Base-by-base conservation (phyloP, 495 filamentous ascomycete species). In the Penicillium angulare region DNA sequence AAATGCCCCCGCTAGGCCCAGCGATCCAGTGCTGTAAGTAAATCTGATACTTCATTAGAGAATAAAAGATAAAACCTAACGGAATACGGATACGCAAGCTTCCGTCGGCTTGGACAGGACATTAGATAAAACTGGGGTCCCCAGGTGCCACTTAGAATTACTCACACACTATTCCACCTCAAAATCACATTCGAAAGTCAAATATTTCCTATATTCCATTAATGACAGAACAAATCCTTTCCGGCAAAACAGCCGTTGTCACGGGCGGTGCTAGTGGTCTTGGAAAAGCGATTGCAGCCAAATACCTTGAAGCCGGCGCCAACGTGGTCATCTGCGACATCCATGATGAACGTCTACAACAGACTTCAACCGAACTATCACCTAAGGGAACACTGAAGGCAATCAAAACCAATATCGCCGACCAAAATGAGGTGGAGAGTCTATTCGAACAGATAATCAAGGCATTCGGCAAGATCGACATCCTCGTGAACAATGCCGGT, bases 271-370 rank as follows among this genome's bases (percentile, higher is more conserved):
- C 56, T 29, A 66, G 67, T 31, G 76, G 76, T 13, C 72, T 78
- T 16, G 76, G 76, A 50, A 72, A 74, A 57, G 69, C 65, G 1
- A 73, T 63, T 26, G 72, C 74, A 13, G 53, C 53, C 4, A 55
- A 68, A 1, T 67, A 75, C 47, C 49, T 68, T 6, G 57, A 61
- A 35, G 69, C 67, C 21, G 72, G 71, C 20, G 71, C 67, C 24
- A 71, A 60, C 40, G 68, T 79, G 13, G 68, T 72, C 0, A 63
- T 79, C 42, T 75, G 67, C 31, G 76, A 79, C 44, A 53, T 77
- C 23, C 64, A 69, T 45, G 58, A 63, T 4, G 56, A 64, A 4
- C 68, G 65, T 10, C 46, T 56, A 22, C 60, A 64, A 15, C 68
- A 33, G 67, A 71, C 34, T 64, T 75, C 54, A 60, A 74, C 56